Percentiles rank a stretch among this genome's conserved stretches.
Conservation (phyloP, 208 protist species). For the Tritrichomonas musculus region DNA sequence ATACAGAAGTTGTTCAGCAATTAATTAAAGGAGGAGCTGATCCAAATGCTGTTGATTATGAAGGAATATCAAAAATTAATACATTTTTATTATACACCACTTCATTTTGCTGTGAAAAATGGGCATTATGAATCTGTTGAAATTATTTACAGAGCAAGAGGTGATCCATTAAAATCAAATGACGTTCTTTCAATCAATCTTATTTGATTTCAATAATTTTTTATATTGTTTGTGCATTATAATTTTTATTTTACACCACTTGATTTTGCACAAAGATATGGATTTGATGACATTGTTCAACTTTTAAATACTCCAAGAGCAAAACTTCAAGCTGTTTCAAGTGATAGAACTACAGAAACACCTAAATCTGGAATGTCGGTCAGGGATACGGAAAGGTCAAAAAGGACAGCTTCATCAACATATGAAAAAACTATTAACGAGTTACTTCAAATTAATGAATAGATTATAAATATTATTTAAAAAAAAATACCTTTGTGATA, state of each 20-base stretch:
- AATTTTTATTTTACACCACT: not conserved
- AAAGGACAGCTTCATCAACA: not conserved
- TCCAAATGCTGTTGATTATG: conserved; percentile 15
- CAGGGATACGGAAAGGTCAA: not conserved
- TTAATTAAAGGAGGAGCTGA: conserved; percentile 21
- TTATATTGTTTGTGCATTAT: not conserved
- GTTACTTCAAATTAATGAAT: too few relatives aligned
- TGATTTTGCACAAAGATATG: conserved; percentile 27
- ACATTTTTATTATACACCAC: not conserved
- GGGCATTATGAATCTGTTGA: not conserved
- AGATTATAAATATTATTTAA: too few relatives aligned
- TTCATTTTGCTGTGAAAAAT: conserved; percentile 13
- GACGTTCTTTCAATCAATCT: not conserved
- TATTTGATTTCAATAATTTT: too few relatives aligned
- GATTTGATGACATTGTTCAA: not conserved
- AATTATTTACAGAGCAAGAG: not conserved
- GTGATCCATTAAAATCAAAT: not conserved
- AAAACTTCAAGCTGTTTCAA: not conserved
- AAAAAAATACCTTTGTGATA: too few relatives aligned
- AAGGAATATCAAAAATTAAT: not conserved
- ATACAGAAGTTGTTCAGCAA: not conserved
- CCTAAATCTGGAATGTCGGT: not conserved
- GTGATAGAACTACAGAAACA: not conserved
- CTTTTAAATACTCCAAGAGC: not conserved
- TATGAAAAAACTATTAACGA: too few relatives aligned